Conservation (phyloP, 129 eudicot species). For the Silybum marianum region DNA sequence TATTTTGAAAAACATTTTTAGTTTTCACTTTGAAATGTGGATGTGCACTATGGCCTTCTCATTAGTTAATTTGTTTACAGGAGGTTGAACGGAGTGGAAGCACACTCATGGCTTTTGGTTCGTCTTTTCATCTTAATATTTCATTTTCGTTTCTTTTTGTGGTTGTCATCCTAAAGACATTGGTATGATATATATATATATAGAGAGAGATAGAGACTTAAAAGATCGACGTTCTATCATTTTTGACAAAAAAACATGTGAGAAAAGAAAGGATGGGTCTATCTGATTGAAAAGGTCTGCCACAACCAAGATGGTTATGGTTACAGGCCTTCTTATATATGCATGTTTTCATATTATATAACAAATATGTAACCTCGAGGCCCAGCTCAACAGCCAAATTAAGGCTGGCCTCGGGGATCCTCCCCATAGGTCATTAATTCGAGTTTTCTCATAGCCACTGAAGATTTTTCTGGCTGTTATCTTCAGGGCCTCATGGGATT, state of each 20-base stretch:
- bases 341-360: not conserved
- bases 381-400: too few relatives aligned
- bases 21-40: not conserved
- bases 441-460: too few relatives aligned
- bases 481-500: too few relatives aligned
- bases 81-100: constrained; percentile 92
- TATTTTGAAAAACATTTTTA: not conserved
- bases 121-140: not conserved
- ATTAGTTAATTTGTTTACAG: constrained; percentile 37
- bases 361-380: too few relatives aligned
- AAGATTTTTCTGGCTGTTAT: too few relatives aligned
- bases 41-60: constrained; percentile 2
- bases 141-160: not conserved
- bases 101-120: constrained; percentile 86
- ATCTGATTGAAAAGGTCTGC: not conserved
- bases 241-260: too few relatives aligned
- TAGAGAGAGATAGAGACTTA: too few relatives aligned
- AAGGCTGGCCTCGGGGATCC: too few relatives aligned
- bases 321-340: not conserved
- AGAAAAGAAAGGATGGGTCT: too few relatives aligned
- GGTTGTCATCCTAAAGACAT: not conserved
- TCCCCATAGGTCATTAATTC: too few relatives aligned
- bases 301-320: not conserved
- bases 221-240: too few relatives aligned
- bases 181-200: not conserved